Percentiles rank a stretch among this genome's conserved stretches.
phyloP scores from a whole-genome alignment of 2,329 filamentous ascomycete genomes.

The Colletotrichum lentis region DNA sequence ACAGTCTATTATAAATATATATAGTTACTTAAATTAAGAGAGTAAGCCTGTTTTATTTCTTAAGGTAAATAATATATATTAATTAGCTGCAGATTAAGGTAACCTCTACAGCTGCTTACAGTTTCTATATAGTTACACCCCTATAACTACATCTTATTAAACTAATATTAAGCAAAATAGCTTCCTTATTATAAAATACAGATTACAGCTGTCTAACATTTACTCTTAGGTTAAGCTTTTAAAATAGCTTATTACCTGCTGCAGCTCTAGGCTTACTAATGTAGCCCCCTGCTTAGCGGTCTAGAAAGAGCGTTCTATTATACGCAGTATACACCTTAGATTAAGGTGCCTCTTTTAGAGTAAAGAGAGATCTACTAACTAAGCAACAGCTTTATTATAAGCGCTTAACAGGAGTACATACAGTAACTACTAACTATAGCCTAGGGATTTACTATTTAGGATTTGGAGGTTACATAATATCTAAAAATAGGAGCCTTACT shows the following conservation, averaged over 20 bases:
- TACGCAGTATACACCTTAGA: not conserved
- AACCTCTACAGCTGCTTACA: not conserved
- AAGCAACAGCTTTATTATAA: not conserved
- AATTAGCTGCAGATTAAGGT: too few species aligned
- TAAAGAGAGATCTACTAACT: not conserved
- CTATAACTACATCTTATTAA: too few species aligned
- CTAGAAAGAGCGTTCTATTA: not conserved
- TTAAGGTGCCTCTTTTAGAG: not conserved
- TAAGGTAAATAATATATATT: too few species aligned
- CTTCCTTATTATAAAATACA: too few species aligned
- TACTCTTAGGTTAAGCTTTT: too few species aligned
- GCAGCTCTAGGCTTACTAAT: too few species aligned
- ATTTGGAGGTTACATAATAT: not conserved
- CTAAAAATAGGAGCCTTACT: not conserved
- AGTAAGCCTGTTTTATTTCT: not conserved
- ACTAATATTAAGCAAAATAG: too few species aligned
- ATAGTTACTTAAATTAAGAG: not conserved
- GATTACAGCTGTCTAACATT: too few species aligned
- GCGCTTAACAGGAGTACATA: not conserved
- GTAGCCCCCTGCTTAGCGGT: not conserved
- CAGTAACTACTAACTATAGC: not conserved
- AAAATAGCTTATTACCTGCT: too few species aligned
- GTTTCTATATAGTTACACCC: too few species aligned
- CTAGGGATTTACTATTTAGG: not conserved
- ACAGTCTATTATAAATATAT: not conserved